Percentiles rank a stretch among this genome's conserved stretches.
Conservation (phyloP, 2,329 filamentous ascomycete species). For the Thielaviopsis ethacetica region DNA sequence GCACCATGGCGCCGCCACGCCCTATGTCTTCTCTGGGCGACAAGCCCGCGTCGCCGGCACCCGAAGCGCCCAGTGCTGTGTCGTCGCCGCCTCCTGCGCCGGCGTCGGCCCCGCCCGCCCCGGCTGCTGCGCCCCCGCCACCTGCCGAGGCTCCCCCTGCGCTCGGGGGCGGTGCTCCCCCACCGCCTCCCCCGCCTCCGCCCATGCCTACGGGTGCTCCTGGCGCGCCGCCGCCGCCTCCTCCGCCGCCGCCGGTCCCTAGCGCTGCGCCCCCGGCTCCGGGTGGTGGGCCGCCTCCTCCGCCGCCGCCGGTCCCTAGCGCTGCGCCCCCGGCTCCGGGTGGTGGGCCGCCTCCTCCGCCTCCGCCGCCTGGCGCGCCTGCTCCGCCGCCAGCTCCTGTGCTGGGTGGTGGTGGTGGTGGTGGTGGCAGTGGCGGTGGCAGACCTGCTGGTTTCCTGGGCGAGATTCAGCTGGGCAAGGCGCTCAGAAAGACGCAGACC, state of each 20-base stretch:
- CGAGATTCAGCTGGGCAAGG: conserved; percentile 66
- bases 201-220: conserved; percentile 21
- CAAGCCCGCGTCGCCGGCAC: conserved; percentile 32
- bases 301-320: conserved; percentile 15
- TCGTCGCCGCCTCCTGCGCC: conserved; percentile 25
- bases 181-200: conserved; percentile 22
- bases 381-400: conserved; percentile 15
- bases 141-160: conserved; percentile 14
- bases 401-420: conserved; percentile 18
- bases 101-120: conserved; percentile 22
- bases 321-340: conserved; percentile 20
- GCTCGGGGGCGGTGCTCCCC: conserved; percentile 17
- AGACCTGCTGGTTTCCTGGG: conserved; percentile 52
- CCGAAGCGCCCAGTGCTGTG: conserved; percentile 19
- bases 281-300: conserved; percentile 17
- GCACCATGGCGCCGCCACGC: conserved; percentile 87
- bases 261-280: conserved; percentile 19
- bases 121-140: conserved; percentile 17
- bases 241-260: conserved; percentile 17
- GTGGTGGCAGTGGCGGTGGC: conserved; percentile 25
- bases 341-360: conserved; percentile 19
- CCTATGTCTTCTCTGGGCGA: conserved; percentile 71
- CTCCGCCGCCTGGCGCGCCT: conserved; percentile 18
- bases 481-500: conserved; percentile 74
- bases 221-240: conserved; percentile 18